A percentile compares a stretch with the other conserved stretches of the same genome.
These are phyloP conservation scores for Rhododendron ovatum DNA, from an alignment of 148 eudicot genomes.

Conservation along the genomic window DNA sequence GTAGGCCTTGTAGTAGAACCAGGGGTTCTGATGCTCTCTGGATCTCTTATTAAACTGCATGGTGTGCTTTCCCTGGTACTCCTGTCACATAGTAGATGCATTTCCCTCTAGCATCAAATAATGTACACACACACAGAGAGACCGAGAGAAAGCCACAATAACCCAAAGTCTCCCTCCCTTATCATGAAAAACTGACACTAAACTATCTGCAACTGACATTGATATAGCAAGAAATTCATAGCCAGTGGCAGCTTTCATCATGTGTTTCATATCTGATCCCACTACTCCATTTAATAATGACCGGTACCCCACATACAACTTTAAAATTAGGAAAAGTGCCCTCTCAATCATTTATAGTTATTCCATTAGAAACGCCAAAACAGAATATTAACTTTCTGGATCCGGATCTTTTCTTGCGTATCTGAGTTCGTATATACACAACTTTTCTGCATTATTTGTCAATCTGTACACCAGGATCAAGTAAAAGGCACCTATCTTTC, in stretches of 20 bases:
- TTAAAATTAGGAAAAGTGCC: constrained; percentile 4
- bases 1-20: constrained; percentile 37
- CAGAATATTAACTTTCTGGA: background rate
- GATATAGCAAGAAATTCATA: background rate
- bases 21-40: constrained; percentile 36
- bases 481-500: background rate
- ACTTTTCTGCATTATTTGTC: background rate
- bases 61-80: constrained; percentile 62
- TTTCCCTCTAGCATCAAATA: background rate
- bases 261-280: constrained; percentile 8
- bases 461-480: background rate
- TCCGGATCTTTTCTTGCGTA: background rate
- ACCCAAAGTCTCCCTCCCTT: background rate
- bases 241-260: constrained; percentile 1
- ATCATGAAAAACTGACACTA: background rate
- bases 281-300: background rate
- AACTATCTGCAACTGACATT: background rate
- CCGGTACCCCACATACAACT: constrained; percentile 6
- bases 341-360: constrained; percentile 15
- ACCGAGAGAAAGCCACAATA: background rate
- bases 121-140: background rate
- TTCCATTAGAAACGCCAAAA: background rate
- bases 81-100: constrained; percentile 24
- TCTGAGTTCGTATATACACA: background rate
- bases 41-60: constrained; percentile 41